phyloP scores from a whole-genome alignment of 176 grass and related monocot genomes.

The Ampelocalamus luodianensis region DNA sequence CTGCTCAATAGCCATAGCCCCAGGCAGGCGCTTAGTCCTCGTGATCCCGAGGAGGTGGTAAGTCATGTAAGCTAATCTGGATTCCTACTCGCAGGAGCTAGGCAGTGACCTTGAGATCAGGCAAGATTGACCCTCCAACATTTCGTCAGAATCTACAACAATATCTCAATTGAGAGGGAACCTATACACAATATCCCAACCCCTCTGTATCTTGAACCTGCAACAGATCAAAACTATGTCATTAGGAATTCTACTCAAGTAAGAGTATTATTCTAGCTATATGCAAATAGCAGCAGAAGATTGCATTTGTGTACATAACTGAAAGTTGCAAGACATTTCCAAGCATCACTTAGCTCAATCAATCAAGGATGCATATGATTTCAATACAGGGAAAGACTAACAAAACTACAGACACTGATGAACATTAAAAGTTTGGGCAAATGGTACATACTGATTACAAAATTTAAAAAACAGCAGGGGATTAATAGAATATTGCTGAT shows the following conservation, averaged over 20 bases:
- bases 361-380: slow-evolving; percentile 13
- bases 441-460: background rate
- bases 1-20: slow-evolving; percentile 31
- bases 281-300: background rate
- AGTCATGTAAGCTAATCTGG: slow-evolving; percentile 81
- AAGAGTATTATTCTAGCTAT: background rate
- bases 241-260: slow-evolving; percentile 23
- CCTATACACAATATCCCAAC: slow-evolving; percentile 33
- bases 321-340: slow-evolving; percentile 37
- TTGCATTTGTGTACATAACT: background rate
- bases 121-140: slow-evolving; percentile 91
- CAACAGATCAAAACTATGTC: slow-evolving; percentile 45
- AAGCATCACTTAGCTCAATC: slow-evolving; percentile 21
- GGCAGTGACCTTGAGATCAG: slow-evolving; percentile 71
- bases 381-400: slow-evolving; percentile 1
- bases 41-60: slow-evolving; percentile 84
- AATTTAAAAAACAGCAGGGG: slow-evolving; percentile 8
- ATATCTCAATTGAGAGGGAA: slow-evolving; percentile 39
- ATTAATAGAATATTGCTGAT: slow-evolving; percentile 4
- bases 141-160: slow-evolving; percentile 41
- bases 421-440: background rate
- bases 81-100: slow-evolving; percentile 75
- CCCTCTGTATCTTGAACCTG: slow-evolving; percentile 38
- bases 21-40: slow-evolving; percentile 62
- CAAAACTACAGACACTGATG: background rate